Conservation (phyloP, 2,329 filamentous ascomycete species). For the Paracoccidioides lutzii region DNA sequence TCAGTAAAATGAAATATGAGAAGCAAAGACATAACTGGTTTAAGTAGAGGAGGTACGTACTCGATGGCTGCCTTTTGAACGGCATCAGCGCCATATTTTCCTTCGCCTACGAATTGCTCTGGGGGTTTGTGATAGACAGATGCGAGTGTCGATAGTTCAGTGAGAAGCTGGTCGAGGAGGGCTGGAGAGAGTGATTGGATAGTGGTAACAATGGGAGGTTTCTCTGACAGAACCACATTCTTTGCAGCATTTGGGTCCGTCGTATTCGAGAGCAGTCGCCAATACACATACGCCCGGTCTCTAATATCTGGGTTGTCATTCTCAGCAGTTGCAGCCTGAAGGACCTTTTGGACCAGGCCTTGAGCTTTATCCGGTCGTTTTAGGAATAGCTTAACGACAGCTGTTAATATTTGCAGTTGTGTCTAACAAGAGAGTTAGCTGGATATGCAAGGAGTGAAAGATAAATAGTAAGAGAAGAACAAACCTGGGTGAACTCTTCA, state of each 20-base stretch:
- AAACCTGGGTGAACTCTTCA: constrained; percentile 87
- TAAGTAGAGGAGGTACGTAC: constrained; percentile 25
- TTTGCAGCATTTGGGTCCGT: constrained; percentile 85
- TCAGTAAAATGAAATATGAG: constrained; percentile 12
- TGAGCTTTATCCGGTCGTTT: constrained; percentile 93
- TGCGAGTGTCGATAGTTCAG: constrained; percentile 83
- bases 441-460: not conserved
- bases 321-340: constrained; percentile 83
- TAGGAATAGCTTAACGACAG: constrained; percentile 91
- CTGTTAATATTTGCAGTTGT: constrained; percentile 94
- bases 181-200: constrained; percentile 77
- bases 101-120: constrained; percentile 94
- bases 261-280: constrained; percentile 69
- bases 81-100: constrained; percentile 82
- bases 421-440: constrained; percentile 44
- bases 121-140: constrained; percentile 98
- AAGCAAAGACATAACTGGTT: not conserved
- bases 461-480: constrained; percentile 18
- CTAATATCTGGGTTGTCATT: constrained; percentile 97
- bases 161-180: constrained; percentile 78
- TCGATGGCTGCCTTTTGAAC: constrained; percentile 93
- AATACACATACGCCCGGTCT: constrained; percentile 95
- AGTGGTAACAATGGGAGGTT: constrained; percentile 86
- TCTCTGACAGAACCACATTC: constrained; percentile 84
- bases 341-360: constrained; percentile 80